phyloP scores from a whole-genome alignment of 106 monocot genomes.

The Alisma plantagoaquatica region DNA sequence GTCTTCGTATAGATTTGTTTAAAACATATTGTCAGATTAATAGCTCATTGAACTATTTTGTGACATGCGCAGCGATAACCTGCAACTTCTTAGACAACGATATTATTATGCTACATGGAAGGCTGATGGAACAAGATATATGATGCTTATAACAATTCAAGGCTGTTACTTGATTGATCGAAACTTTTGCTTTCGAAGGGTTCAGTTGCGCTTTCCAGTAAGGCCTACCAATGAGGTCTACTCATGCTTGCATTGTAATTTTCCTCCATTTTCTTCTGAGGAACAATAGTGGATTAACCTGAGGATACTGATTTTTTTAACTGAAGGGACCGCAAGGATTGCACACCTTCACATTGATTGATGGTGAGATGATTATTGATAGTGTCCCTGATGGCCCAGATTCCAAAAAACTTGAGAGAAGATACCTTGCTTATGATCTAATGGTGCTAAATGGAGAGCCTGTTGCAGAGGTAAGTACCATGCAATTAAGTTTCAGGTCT shows the following conservation, averaged over 20 bases:
- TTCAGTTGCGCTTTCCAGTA: neutral
- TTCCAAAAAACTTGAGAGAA: conserved; percentile 28
- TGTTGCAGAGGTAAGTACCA: conserved; percentile 68
- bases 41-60: too few relatives aligned
- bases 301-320: too few relatives aligned
- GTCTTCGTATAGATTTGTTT: too few relatives aligned
- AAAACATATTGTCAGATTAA: too few relatives aligned
- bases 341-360: neutral
- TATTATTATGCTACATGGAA: conserved; percentile 6
- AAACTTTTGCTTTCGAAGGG: conserved; percentile 2
- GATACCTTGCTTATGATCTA: conserved; percentile 80
- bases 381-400: too few relatives aligned
- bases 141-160: conserved; percentile 1
- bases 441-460: conserved; percentile 43
- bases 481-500: too few relatives aligned
- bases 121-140: conserved; percentile 5
- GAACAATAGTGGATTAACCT: neutral
- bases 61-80: conserved; percentile 2
- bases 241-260: too few relatives aligned
- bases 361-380: conserved; percentile 6
- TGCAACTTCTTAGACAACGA: conserved; percentile 1
- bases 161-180: too few relatives aligned
- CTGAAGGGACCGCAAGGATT: too few relatives aligned
- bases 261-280: too few relatives aligned
- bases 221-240: too few relatives aligned